Evolutionary conservation across 2,329 filamentous ascomycete species (phyloP), one percentile per base, ranked within the genome.

Genomic region (Cercospora sp.): DNA sequence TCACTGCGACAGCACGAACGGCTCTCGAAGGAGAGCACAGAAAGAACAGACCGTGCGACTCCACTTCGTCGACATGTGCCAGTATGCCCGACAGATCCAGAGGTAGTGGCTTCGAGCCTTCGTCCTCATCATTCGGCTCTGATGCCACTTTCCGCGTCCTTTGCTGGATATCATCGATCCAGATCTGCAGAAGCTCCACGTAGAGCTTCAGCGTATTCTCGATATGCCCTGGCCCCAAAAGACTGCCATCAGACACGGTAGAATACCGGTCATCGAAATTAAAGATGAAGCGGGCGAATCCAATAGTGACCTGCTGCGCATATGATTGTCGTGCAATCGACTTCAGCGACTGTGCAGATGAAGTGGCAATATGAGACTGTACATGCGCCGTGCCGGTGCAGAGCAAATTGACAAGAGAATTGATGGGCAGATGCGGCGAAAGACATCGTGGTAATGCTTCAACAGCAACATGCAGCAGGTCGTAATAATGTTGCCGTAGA

Each of bases 341-440:
- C 78, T 97, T 98, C 16, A 99, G 81, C 1, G 95, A 97, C 73
- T 94, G 91, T 3, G 93, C 92, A 1, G 96, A 98, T 0, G 95
- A 97, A 53, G 89, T 87, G 1, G 95, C 96, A 78, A 99, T 97
- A 67, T 95, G 94, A 40, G 88, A 88, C 76, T 98, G 93, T 18
- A 98, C 91, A 79, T 99, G 96, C 12, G 95, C 95, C 1, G 96
- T 99, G 10, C 94, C 95, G 2, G 95, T 99, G 77, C 96, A 99
- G 3, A 99, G 84, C 1, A 99, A 84, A 77, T 97, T 98, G 79
- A 99, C 94, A 33, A 99, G 83, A 0, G 93, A 91, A 76, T 96
- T 97, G 79, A 98, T 94, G 0, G 94, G 92, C 65, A 97, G 95
- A 69, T 96, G 91, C 48, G 91, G 88, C 1, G 94, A 96, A 23